Percentiles rank a stretch among this genome's conserved stretches.
These are phyloP conservation scores for Penicillium steckii DNA, from an alignment of 495 filamentous ascomycete species.

Conservation along the genomic window DNA sequence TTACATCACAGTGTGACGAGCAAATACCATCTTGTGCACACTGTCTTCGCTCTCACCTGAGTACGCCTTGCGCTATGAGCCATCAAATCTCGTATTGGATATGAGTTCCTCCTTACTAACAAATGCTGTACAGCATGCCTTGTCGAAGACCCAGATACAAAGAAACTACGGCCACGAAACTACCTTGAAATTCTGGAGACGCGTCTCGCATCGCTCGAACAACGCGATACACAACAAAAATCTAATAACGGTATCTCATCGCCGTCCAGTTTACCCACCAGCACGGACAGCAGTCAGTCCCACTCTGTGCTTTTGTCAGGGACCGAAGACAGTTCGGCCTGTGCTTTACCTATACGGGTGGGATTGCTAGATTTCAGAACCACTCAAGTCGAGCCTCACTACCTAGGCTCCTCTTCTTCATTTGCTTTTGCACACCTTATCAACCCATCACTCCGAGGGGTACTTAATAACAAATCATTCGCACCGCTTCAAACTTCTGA, in stretches of 20 bases:
- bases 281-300: not conserved
- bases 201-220: conserved; percentile 12
- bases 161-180: conserved; percentile 13
- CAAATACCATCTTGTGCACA: too few relatives aligned
- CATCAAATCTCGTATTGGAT: too few relatives aligned
- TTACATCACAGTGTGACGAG: too few relatives aligned
- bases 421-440: conserved; percentile 6
- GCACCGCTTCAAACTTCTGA: not conserved
- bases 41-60: too few relatives aligned
- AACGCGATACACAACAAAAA: not conserved
- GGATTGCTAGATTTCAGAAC: not conserved
- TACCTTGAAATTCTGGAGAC: conserved; percentile 14
- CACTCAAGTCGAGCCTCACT: conserved; percentile 2
- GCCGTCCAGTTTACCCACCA: not conserved
- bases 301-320: too few relatives aligned
- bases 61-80: too few relatives aligned
- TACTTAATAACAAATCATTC: not conserved
- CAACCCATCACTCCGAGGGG: not conserved
- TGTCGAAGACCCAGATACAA: conserved; percentile 17
- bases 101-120: too few relatives aligned
- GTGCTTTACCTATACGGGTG: not conserved
- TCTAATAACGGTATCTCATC: not conserved
- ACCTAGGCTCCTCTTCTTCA: conserved; percentile 5
- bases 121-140: conserved; percentile 3
- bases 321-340: too few relatives aligned